phyloP scores from a whole-genome alignment of 306 rosid species.

The Aeschynomene evenia region DNA sequence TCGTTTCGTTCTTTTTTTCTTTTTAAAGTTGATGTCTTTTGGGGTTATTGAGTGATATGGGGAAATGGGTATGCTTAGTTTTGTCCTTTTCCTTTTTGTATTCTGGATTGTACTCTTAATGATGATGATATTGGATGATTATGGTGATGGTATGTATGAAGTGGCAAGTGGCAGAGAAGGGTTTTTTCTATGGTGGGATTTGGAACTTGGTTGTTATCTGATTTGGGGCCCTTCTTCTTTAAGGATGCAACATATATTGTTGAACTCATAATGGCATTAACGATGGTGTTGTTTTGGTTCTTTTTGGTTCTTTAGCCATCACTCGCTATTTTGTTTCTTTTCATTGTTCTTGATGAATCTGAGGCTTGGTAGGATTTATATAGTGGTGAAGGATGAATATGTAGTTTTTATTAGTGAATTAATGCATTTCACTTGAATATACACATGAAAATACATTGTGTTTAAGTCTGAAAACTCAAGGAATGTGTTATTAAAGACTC shows the following conservation, averaged over 20 bases:
- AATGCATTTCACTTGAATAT: background rate
- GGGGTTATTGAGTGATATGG: slow-evolving; percentile 8
- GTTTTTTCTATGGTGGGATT: slow-evolving; percentile 22
- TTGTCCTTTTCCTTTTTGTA: background rate
- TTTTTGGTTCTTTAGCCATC: background rate
- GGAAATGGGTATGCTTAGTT: slow-evolving; percentile 21
- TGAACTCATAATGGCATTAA: slow-evolving; percentile 23
- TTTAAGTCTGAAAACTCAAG: background rate
- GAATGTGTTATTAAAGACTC: background rate
- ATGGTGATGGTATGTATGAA: background rate
- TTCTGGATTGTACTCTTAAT: background rate
- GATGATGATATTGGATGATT: background rate
- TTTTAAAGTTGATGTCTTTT: slow-evolving; percentile 1
- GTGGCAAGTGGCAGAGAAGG: slow-evolving; percentile 23
- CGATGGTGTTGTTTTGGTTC: background rate
- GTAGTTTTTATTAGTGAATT: no score
- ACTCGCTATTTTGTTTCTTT: background rate
- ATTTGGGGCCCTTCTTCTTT: slow-evolving; percentile 27
- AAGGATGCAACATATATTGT: slow-evolving; percentile 28
- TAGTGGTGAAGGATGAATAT: background rate
- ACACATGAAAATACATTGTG: background rate
- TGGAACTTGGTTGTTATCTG: background rate
- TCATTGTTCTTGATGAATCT: background rate
- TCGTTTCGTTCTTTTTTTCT: background rate
- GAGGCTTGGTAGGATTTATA: background rate